Base-by-base conservation (phyloP, 371 early-diverging fungal genomes). In the Synchytrium microbalum region DNA sequence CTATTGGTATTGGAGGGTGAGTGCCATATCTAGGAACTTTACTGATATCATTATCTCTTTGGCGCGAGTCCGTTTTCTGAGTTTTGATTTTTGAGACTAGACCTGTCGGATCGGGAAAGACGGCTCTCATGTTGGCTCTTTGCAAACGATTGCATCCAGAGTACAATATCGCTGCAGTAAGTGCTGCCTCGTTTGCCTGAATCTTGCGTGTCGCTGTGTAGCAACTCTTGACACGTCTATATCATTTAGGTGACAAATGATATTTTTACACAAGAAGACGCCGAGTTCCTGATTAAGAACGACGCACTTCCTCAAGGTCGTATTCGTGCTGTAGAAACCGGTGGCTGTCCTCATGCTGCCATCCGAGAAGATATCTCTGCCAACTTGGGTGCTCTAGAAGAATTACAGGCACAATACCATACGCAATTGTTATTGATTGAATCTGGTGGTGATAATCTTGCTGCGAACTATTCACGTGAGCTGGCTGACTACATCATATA, bases 301-400 rank as follows among this genome's bases (percentile, higher is more conserved):
- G 79, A 89, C 61, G 96, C 96, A 25, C 83, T 95, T 10, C 88
- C 89, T 25, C 69, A 84, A 10, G 92, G 89, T 54, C 84, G 94
- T 38, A 93, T 95, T 74, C 77, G 78, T 28, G 93, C 94, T 14
- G 91, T 95, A 60, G 93, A 95, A 73, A 95, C 96, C 0, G 79
- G 96, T 63, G 93, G 94, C 19, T 95, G 96, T 69, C 96, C 96
- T 38, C 96, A 95, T 68, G 96, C 96, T 26, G 96, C 89, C 8
- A 88, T 88, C 62, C 86, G 96, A 64, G 96, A 95, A 75, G 96
- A 95, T 76, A 90, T 95, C 32, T 91, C 92, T 10, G 94, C 93
- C 63, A 95, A 95, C 70, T 68, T 95, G 79, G 88, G 88, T 57
- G 94, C 94, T 1, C 75, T 92, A 63, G 96, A 95, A 70, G 78